Percentiles rank a stretch among this genome's conserved stretches.
Conservation (phyloP, 208 protist genomes). For the Acanthamoeba rhysodes region DNA sequence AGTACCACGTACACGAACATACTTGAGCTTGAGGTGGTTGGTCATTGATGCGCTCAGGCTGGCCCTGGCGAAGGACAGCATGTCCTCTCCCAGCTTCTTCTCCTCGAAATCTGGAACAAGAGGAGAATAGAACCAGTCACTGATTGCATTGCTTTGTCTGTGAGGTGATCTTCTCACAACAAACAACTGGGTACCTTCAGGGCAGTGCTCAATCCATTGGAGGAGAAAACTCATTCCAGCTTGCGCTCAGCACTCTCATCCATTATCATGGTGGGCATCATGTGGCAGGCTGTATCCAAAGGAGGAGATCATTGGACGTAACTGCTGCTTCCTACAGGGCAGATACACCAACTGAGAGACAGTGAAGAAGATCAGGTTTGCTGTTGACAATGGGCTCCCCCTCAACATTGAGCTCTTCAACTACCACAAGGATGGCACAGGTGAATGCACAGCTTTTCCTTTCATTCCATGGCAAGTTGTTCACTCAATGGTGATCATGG, state of each 20-base stretch:
- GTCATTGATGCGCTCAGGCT: background rate
- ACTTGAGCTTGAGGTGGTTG: conserved; percentile 17
- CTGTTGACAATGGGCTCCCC: background rate
- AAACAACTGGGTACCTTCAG: conserved; percentile 15
- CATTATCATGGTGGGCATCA: background rate
- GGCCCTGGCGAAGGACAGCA: background rate
- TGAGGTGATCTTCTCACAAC: too few species aligned
- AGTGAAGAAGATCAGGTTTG: conserved; percentile 2
- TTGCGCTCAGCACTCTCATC: too few species aligned
- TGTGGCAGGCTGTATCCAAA: conserved; percentile 13
- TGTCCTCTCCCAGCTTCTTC: conserved; percentile 2
- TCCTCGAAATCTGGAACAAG: background rate
- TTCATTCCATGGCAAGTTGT: too few species aligned
- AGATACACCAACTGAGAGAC: conserved; percentile 38
- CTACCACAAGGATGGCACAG: conserved; percentile 76
- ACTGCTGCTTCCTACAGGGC: conserved; percentile 61
- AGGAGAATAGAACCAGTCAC: background rate
- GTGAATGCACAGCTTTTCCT: too few species aligned
- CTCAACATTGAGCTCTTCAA: conserved; percentile 77
- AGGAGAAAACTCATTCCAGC: too few species aligned
- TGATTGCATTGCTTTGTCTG: too few species aligned
- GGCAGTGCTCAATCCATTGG: background rate
- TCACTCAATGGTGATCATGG: too few species aligned
- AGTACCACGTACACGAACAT: background rate
- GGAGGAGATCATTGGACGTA: conserved; percentile 48